Conservation (phyloP, 2,329 filamentous ascomycete species). For the Xylariaceae sp. region DNA sequence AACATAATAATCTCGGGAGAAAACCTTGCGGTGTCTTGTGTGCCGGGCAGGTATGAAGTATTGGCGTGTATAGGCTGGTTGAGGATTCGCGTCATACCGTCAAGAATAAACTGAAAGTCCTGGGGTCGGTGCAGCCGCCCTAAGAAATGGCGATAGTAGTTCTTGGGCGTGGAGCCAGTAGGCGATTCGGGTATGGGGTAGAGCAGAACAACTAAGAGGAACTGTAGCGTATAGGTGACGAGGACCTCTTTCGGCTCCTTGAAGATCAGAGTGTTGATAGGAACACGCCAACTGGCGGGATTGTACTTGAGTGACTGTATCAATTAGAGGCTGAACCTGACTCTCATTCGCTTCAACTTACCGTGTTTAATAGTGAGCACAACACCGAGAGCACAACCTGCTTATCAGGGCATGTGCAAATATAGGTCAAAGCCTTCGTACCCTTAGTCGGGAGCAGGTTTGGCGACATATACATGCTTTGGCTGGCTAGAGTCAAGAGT, state of each 20-base stretch:
- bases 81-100: conserved; percentile 87
- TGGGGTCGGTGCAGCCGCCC: conserved; percentile 86
- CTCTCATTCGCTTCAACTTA: conserved; percentile 41
- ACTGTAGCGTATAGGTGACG: conserved; percentile 86
- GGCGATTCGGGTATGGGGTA: conserved; percentile 82
- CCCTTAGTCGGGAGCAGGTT: conserved; percentile 76
- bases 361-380: conserved; percentile 91
- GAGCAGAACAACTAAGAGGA: conserved; percentile 78
- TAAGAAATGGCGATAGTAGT: conserved; percentile 89
- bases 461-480: conserved; percentile 88
- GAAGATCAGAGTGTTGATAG: conserved; percentile 88
- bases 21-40: conserved; percentile 75
- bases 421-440: conserved; percentile 79
- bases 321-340: background rate
- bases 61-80: conserved; percentile 91
- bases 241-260: conserved; percentile 86
- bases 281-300: conserved; percentile 86
- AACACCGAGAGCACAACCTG: conserved; percentile 84
- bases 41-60: conserved; percentile 80
- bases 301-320: conserved; percentile 87
- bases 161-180: conserved; percentile 66
- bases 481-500: conserved; percentile 78
- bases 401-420: conserved; percentile 84
- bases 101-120: conserved; percentile 95
- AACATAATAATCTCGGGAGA: conserved; percentile 94